A percentile compares a stretch with the other conserved stretches of the same genome.
Evolutionary conservation across 2,329 filamentous ascomycete genomes (phyloP).

Genomic region (Penicillium sp.): DNA sequence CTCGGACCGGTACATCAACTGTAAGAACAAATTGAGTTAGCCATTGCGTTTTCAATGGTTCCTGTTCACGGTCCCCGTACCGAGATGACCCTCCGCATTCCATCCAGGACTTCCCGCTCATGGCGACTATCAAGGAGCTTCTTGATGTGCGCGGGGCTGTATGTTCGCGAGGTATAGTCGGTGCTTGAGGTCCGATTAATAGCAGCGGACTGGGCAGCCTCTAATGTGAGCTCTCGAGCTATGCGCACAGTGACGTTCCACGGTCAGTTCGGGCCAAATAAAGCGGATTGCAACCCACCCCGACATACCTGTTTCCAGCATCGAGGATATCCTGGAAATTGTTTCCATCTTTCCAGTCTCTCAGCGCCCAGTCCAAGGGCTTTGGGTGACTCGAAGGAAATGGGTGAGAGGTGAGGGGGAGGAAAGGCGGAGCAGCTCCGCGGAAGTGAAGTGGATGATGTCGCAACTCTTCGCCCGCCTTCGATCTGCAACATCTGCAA

Average conservation of each 20-base stretch:
- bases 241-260: conserved; percentile 28
- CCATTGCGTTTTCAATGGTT: conserved; percentile 2
- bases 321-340: conserved; percentile 85
- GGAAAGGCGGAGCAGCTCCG: conserved; percentile 24
- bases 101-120: conserved; percentile 90
- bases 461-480: conserved; percentile 4
- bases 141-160: conserved; percentile 83
- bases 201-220: conserved; percentile 88
- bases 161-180: conserved; percentile 61
- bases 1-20: conserved; percentile 95
- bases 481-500: conserved; percentile 11
- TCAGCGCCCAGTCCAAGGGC: conserved; percentile 22
- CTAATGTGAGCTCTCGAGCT: conserved; percentile 96
- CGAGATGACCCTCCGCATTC: conserved; percentile 81
- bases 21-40: conserved; percentile 21
- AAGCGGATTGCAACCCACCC: not conserved
- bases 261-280: conserved; percentile 16
- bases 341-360: conserved; percentile 72
- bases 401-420: conserved; percentile 21
- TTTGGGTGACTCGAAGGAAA: conserved; percentile 14
- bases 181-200: conserved; percentile 52
- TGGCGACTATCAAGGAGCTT: conserved; percentile 91
- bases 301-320: conserved; percentile 84
- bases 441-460: conserved; percentile 13
- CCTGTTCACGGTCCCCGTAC: conserved; percentile 50